phyloP scores from a whole-genome alignment of 257 asterid genomes.

The Penstemon davidsonii region DNA sequence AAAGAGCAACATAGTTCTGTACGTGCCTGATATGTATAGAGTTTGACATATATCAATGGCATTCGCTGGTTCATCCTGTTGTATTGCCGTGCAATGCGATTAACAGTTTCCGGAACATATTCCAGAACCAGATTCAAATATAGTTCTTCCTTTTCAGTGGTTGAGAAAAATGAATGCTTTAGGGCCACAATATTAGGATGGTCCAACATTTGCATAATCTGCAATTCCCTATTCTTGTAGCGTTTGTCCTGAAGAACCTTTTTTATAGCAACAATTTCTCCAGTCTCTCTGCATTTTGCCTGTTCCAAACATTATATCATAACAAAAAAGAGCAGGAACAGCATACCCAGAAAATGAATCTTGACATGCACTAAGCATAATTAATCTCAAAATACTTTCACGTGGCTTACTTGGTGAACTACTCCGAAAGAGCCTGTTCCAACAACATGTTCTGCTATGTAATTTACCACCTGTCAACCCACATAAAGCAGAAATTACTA shows the following conservation, averaged over 20 bases:
- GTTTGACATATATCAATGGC: slow-evolving; percentile 15
- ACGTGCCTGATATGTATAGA: slow-evolving; percentile 67
- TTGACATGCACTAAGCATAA: neutral
- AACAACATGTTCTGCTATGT: slow-evolving; percentile 95
- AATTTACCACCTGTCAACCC: slow-evolving; percentile 70
- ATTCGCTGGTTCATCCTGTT: slow-evolving; percentile 38
- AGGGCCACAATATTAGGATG: slow-evolving; percentile 94
- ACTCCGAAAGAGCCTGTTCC: slow-evolving; percentile 99
- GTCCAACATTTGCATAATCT: slow-evolving; percentile 97
- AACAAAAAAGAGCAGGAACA: slow-evolving; percentile 6
- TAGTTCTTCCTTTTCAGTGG: slow-evolving; percentile 87
- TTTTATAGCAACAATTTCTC: slow-evolving; percentile 94
- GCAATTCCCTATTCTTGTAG: slow-evolving; percentile 93
- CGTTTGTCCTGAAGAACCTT: slow-evolving; percentile 99
- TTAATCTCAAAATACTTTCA: neutral
- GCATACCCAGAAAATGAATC: too few relatives aligned
- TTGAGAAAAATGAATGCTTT: slow-evolving; percentile 88
- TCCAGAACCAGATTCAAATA: slow-evolving; percentile 80
- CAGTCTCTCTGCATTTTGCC: slow-evolving; percentile 97
- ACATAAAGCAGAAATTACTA: slow-evolving; percentile 27
- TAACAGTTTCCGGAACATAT: neutral
- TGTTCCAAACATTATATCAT: slow-evolving; percentile 37
- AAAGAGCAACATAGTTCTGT: neutral
- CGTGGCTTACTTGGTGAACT: slow-evolving; percentile 74
- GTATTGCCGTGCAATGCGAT: slow-evolving; percentile 26